Evolutionary conservation across 73 alveolate species (phyloP).

Genomic region (Tetrahymena elliotti): DNA sequence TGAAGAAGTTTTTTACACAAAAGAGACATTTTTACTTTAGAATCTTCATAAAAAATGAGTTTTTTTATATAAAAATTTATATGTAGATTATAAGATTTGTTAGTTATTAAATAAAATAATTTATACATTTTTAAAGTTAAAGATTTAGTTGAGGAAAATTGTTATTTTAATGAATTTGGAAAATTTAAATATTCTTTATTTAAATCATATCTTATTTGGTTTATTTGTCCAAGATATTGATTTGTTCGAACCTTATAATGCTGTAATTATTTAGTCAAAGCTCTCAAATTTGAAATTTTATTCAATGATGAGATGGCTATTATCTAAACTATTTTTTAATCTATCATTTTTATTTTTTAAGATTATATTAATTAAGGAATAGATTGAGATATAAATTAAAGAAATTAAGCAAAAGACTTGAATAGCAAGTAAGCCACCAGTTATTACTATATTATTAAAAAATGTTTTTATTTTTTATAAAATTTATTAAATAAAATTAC

Average conservation of each 20-base stretch:
- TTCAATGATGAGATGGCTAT: background rate
- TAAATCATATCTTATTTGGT: background rate
- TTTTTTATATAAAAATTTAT: too few relatives aligned
- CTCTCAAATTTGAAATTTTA: background rate
- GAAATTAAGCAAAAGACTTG: background rate
- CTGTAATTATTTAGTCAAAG: background rate
- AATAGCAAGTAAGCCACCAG: background rate
- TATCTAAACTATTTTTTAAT: background rate
- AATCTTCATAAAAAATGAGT: too few relatives aligned
- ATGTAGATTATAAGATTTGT: too few relatives aligned
- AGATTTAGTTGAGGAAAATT: background rate
- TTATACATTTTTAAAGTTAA: too few relatives aligned
- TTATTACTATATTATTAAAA: background rate
- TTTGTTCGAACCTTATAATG: background rate
- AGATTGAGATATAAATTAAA: background rate
- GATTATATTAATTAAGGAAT: background rate
- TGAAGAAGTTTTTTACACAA: too few relatives aligned
- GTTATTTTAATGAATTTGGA: too few relatives aligned
- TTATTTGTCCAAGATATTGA: background rate
- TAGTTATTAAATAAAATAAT: too few relatives aligned
- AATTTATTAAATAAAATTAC: background rate
- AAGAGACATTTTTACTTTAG: too few relatives aligned
- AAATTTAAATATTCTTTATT: too few relatives aligned
- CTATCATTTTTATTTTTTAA: background rate
- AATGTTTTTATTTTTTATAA: background rate